Conservation (phyloP, 768 basidiomycete genomes). For the Psilocybe cyanescens region DNA sequence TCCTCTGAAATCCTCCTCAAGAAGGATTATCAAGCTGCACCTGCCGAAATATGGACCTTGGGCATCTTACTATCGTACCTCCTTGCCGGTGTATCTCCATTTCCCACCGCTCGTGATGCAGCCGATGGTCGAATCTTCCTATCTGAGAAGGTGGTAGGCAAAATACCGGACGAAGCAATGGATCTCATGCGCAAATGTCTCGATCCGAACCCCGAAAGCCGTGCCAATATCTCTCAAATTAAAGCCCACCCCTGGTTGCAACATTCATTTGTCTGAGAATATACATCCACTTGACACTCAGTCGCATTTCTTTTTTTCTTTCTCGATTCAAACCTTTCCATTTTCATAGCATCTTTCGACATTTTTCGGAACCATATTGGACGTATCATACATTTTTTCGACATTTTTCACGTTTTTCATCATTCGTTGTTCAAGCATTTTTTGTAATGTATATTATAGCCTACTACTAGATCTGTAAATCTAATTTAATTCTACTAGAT, state of each 20-base stretch:
- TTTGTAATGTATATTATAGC: slow-evolving; percentile 2
- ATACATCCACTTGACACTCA: not conserved
- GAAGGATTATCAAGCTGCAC: slow-evolving; percentile 87
- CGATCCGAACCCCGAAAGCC: slow-evolving; percentile 77
- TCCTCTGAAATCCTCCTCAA: slow-evolving; percentile 92
- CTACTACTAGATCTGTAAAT: not conserved
- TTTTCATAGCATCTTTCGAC: slow-evolving; percentile 11
- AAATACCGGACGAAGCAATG: slow-evolving; percentile 52
- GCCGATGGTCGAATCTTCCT: slow-evolving; percentile 66
- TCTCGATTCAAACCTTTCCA: slow-evolving; percentile 1
- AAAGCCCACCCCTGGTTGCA: slow-evolving; percentile 83
- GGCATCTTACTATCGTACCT: slow-evolving; percentile 95
- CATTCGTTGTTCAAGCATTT: not conserved
- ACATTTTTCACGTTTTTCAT: slow-evolving; percentile 8
- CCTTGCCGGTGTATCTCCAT: slow-evolving; percentile 91
- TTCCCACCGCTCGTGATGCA: slow-evolving; percentile 86
- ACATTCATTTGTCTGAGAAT: slow-evolving; percentile 2
- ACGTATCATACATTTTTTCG: slow-evolving; percentile 3
- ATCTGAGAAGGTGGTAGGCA: slow-evolving; percentile 39
- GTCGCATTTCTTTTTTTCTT: slow-evolving; percentile 1
- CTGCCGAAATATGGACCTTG: slow-evolving; percentile 95
- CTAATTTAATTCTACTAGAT: not conserved
- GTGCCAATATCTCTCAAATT: slow-evolving; percentile 84
- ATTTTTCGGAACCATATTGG: slow-evolving; percentile 10
- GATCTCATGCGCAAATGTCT: slow-evolving; percentile 78